Base-by-base conservation (phyloP, 2,329 filamentous ascomycete species). In the Boeremia lycopersici region DNA sequence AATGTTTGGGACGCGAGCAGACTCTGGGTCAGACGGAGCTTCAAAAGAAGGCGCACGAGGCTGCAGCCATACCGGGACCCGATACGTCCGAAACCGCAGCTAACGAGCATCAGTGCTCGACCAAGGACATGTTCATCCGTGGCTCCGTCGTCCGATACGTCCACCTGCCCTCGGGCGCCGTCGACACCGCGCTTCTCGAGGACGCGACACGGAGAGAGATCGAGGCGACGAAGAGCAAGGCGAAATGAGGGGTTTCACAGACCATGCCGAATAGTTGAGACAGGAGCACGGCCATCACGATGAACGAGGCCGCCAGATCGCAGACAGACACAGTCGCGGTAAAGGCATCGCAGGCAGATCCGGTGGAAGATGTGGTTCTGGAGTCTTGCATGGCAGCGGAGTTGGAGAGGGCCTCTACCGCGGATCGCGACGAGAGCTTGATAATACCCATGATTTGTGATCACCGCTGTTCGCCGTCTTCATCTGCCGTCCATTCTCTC, bases 91-190 rank as follows among this genome's bases (percentile, higher is more conserved):
- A 19, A 35, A 2, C 6, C 5, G n/a, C n/a, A 35, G 45, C 56
- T 65, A 40, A 66, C 35, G 9, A 6, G 4, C 11, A 15, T 4
- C 61, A 86, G 84, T 88, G 85, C 58, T 89, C 91, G 15, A 92
- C 96, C 63, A 96, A 96, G 81, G 96, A 96, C 72, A 91, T 96
- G 78, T 97, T 97, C 74, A 96, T 97, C 70, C 86, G 93, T 69
- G 93, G 93, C 29, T 96, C 90, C 52, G 93, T 96, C 39, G 93
- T 97, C 61, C 84, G 93, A 66, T 97, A 97, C 71, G 91, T 97
- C 44, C 91, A 97, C 75, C 80, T 97, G 45, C 92, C 93, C 0
- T 88, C 88, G 7, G 84, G 82, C 26, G 89, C 90, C 38, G 92
- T 97, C 34, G 93, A 97, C 72, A 89, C 92, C 25, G 89, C 90